Base-by-base conservation (phyloP, 305 asterid species). In the Solanum aculeatissimum region DNA sequence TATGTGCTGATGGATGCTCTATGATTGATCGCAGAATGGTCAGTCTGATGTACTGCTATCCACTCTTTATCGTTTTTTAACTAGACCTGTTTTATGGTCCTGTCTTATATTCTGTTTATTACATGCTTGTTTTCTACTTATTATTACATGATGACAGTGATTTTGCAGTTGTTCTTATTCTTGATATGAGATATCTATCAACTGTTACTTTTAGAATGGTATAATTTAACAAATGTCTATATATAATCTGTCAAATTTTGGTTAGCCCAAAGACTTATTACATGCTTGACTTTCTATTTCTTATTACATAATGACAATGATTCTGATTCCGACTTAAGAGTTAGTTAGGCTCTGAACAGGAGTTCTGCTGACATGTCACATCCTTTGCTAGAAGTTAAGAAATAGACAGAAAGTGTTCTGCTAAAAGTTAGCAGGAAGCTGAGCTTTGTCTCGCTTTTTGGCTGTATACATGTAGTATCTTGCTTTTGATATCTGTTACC, bases 11-110 rank as follows among this genome's bases (percentile, higher is more conserved):
- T 62, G 69, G 69, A 62, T 62, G 69, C 9, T 62, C 10, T 62
- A 68, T 68, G 75, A 68, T 68, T 35, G 75, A 68, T 68, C 75
- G 99, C 40, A 85, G 98, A 86, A 96, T 96, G 99, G 99, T 96
- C 68, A 86, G 93, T 86, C 69, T 75, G 75, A n/a, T 38, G 13
- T 83, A 47, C 25, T 51, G 25, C 69, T 25, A 89, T 83, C 21
- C 75, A 29, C 11, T 84, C 71, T 87, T 72, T 40, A 18, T 23
- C 29, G 47, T 49, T 42, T 38, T 42, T 60, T 13, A 38, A 25
- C 40, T 43, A 40, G 75, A 10, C 25, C 74, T 42, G 18, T 25
- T 23, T 21, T 23, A 18, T 23, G 57, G 60, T 14, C 75, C 9
- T 60, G 57, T 43, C 62, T 75, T 49, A 27, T 25, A 4, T 74